Conservation (phyloP, 345 rosid species). For the Geranium rotundifolium region DNA sequence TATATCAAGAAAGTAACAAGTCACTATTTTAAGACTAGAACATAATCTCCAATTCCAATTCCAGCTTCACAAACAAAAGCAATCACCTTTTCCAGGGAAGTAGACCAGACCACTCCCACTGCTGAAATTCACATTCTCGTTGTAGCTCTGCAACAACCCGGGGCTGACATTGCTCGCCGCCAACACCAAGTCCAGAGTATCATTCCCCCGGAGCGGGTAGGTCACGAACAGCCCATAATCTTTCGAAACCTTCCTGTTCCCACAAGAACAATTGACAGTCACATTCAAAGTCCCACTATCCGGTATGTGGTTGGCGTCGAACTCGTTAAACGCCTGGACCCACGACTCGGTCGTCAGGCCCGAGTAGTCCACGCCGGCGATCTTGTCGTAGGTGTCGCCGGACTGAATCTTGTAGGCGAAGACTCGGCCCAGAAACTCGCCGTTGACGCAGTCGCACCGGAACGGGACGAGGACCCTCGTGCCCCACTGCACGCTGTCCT, state of each 20-base stretch:
- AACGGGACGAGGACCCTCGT: slow-evolving; percentile 50
- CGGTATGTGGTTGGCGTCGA: slow-evolving; percentile 26
- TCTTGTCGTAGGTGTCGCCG: slow-evolving; percentile 17
- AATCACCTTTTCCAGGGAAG: slow-evolving; percentile 57
- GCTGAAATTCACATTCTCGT: slow-evolving; percentile 43
- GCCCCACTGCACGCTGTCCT: slow-evolving; percentile 20
- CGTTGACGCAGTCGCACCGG: slow-evolving; percentile 52
- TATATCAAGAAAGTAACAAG: too few relatives aligned
- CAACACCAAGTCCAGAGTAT: slow-evolving; percentile 40
- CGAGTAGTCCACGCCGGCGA: slow-evolving; percentile 27
- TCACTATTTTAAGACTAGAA: too few relatives aligned
- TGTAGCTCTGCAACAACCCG: slow-evolving; percentile 41
- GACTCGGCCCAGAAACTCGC: slow-evolving; percentile 34
- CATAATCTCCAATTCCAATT: too few relatives aligned
- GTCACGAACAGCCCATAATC: slow-evolving; percentile 55
- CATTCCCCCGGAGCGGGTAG: slow-evolving; percentile 52
- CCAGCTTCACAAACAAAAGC: not conserved
- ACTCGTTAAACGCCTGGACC: slow-evolving; percentile 25
- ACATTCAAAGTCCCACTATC: slow-evolving; percentile 29
- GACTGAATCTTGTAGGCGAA: slow-evolving; percentile 20
- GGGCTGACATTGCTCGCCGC: slow-evolving; percentile 16
- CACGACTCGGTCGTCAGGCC: slow-evolving; percentile 32
- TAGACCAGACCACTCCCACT: slow-evolving; percentile 56
- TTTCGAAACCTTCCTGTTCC: slow-evolving; percentile 30
- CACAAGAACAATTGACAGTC: slow-evolving; percentile 69